phyloP scores from a whole-genome alignment of 495 filamentous ascomycete genomes.

The Clavariopsis aquatica region DNA sequence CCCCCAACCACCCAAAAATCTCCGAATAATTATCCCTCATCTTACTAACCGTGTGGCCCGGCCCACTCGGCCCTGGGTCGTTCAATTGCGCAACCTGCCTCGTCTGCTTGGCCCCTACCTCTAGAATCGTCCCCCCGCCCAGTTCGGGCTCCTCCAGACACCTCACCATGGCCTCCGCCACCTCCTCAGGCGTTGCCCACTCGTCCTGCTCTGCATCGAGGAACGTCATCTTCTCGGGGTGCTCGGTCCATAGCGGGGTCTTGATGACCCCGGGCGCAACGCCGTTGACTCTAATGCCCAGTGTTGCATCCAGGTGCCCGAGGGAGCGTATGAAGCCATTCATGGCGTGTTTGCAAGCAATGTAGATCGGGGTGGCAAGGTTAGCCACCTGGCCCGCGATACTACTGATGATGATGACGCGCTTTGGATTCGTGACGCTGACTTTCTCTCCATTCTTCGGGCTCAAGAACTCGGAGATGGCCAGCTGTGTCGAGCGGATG shows the following conservation, averaged over 20 bases:
- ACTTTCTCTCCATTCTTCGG: conserved; percentile 38
- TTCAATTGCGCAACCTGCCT: conserved; percentile 56
- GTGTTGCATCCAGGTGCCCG: conserved; percentile 50
- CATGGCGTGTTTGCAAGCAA: conserved; percentile 64
- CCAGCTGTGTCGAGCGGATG: conserved; percentile 66
- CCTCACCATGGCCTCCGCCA: conserved; percentile 64
- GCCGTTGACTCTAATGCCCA: conserved; percentile 64
- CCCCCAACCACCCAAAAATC: conserved; percentile 52
- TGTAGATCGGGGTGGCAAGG: conserved; percentile 59
- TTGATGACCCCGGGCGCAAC: conserved; percentile 68
- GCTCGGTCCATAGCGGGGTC: conserved; percentile 67
- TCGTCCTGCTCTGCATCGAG: conserved; percentile 53
- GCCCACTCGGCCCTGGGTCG: conserved; percentile 58
- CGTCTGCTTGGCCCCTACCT: conserved; percentile 58
- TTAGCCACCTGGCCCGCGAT: conserved; percentile 61
- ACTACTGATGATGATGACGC: conserved; percentile 62
- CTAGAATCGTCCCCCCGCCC: conserved; percentile 54
- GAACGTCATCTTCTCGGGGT: conserved; percentile 65
- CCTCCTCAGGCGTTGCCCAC: conserved; percentile 67
- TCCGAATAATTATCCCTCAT: conserved; percentile 48
- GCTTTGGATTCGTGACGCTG: conserved; percentile 46
- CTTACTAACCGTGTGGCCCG: conserved; percentile 54
- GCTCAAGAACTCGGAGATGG: conserved; percentile 60
- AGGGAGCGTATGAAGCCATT: conserved; percentile 61
- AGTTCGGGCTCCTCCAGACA: conserved; percentile 54